Evolutionary conservation across 257 asterid species (phyloP).

Genomic region (Nemophila menziesii): DNA sequence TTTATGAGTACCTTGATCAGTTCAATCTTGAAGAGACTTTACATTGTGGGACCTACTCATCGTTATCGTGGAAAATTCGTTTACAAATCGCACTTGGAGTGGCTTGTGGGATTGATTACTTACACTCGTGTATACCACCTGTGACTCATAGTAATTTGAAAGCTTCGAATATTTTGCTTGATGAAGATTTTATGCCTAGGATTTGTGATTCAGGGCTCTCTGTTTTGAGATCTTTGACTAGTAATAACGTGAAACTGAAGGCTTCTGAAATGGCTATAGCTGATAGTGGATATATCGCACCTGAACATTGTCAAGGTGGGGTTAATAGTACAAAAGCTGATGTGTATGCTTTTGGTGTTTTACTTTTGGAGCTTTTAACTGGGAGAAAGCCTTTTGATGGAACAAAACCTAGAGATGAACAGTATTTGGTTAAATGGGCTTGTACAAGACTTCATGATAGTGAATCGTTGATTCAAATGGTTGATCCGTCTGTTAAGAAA

Average conservation of each 20-base stretch:
- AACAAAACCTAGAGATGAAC: constrained; percentile 60
- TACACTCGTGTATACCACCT: constrained; percentile 70
- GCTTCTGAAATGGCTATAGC: constrained; percentile 92
- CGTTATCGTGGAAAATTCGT: constrained; percentile 60
- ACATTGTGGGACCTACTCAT: constrained; percentile 35
- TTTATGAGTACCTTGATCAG: constrained; percentile 55
- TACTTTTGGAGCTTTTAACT: constrained; percentile 84
- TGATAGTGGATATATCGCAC: constrained; percentile 73
- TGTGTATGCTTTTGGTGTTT: constrained; percentile 68
- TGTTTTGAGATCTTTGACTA: constrained; percentile 53
- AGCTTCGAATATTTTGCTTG: constrained; percentile 77
- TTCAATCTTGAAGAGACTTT: constrained; percentile 61
- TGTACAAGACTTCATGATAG: constrained; percentile 68
- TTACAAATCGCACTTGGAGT: constrained; percentile 62
- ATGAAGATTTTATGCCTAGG: constrained; percentile 66
- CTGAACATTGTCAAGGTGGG: constrained; percentile 48
- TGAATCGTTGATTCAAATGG: constrained; percentile 52
- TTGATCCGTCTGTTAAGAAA: constrained; percentile 53
- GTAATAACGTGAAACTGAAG: constrained; percentile 65
- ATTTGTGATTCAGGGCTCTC: constrained; percentile 68
- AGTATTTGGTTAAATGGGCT: constrained; percentile 76
- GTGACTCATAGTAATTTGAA: constrained; percentile 70
- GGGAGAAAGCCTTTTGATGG: constrained; percentile 68
- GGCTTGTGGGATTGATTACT: constrained; percentile 62
- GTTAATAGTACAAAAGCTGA: constrained; percentile 56